Percentiles rank a stretch among this genome's conserved stretches.
Conservation (phyloP, 768 basidiomycete genomes). For the Gautieria morchelliformis region DNA sequence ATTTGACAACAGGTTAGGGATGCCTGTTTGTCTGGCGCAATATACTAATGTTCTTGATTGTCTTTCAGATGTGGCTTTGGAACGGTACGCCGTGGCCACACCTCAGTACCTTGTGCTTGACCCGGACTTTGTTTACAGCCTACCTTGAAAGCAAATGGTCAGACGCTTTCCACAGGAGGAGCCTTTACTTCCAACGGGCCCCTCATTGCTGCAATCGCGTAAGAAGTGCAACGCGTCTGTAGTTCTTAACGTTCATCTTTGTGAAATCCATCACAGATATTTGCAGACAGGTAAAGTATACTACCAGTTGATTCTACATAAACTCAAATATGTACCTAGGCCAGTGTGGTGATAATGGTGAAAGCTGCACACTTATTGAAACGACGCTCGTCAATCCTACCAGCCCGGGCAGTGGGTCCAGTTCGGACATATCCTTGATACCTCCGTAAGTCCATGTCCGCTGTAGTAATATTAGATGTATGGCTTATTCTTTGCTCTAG, state of each 20-base stretch:
- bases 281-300: slow-evolving; percentile 10
- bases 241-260: slow-evolving; percentile 32
- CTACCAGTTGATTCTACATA: neutral
- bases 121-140: slow-evolving; percentile 19
- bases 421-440: slow-evolving; percentile 41
- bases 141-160: slow-evolving; percentile 29
- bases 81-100: slow-evolving; percentile 20
- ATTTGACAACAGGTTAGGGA: slow-evolving; percentile 37
- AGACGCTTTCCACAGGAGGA: slow-evolving; percentile 28
- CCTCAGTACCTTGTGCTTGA: neutral
- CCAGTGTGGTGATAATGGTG: slow-evolving; percentile 34
- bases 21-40: neutral
- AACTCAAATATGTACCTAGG: slow-evolving; percentile 18
- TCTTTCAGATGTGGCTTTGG: slow-evolving; percentile 30
- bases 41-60: neutral
- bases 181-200: slow-evolving; percentile 26
- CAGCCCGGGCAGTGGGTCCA: slow-evolving; percentile 34
- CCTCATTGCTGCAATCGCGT: slow-evolving; percentile 34
- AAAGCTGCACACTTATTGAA: slow-evolving; percentile 39
- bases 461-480: slow-evolving; percentile 1
- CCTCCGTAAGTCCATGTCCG: slow-evolving; percentile 25
- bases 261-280: slow-evolving; percentile 6
- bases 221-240: slow-evolving; percentile 14
- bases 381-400: slow-evolving; percentile 37
- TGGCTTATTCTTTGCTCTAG: slow-evolving; percentile 18